Conservation (phyloP, 2,329 filamentous ascomycete species). For the Paecilomyces formosus region DNA sequence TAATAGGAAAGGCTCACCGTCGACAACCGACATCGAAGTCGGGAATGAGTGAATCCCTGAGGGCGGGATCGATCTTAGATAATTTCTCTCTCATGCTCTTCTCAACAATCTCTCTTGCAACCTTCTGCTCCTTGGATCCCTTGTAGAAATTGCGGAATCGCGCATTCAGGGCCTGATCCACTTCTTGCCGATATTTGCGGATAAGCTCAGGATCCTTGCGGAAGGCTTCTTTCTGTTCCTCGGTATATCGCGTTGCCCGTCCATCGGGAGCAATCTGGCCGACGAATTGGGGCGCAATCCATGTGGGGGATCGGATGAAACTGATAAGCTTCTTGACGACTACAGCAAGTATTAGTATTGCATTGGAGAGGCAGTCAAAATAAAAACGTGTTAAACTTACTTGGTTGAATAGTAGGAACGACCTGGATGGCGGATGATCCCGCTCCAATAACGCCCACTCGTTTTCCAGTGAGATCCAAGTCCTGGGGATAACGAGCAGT, state of each 20-base stretch:
- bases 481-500: not conserved
- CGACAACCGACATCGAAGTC: conserved; percentile 4
- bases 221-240: conserved; percentile 1
- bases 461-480: not conserved
- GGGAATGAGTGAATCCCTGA: not conserved
- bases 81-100: conserved; percentile 1
- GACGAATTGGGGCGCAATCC: not conserved
- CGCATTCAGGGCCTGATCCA: not conserved
- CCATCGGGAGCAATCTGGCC: not conserved
- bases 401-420: not conserved
- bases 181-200: not conserved
- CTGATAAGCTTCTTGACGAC: not conserved
- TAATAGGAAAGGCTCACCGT: not conserved
- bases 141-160: not conserved
- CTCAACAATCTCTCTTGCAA: not conserved
- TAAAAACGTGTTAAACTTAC: not conserved
- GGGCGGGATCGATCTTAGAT: not conserved
- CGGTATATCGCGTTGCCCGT: not conserved
- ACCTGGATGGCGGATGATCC: not conserved
- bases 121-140: not conserved
- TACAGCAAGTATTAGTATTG: not conserved
- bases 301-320: not conserved
- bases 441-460: not conserved
- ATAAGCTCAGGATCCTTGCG: not conserved
- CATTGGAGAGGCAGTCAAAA: not conserved